Percentiles rank a stretch among this genome's conserved stretches.
Conservation (phyloP, 805 yeast genomes). For the Pichia rugopelliculosa region DNA sequence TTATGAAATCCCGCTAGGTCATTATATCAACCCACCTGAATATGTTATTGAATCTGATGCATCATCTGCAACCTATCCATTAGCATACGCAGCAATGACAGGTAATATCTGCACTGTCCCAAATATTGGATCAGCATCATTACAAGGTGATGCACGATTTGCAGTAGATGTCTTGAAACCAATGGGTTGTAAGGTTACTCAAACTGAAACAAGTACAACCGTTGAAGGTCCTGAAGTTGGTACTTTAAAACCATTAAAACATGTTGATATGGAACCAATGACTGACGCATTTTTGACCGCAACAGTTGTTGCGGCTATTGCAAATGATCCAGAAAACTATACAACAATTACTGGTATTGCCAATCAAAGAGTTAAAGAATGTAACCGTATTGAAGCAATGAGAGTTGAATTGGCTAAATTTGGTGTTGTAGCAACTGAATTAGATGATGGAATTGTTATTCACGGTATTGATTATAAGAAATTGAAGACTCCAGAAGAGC, state of each 20-base stretch:
- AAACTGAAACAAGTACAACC: constrained; percentile 79
- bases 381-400: constrained; percentile 96
- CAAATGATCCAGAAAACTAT: constrained; percentile 44
- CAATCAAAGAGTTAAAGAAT: constrained; percentile 95
- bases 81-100: constrained; percentile 95
- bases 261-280: constrained; percentile 98
- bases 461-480: constrained; percentile 52
- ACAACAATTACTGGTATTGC: constrained; percentile 94
- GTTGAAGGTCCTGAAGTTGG: constrained; percentile 84
- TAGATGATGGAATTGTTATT: constrained; percentile 88
- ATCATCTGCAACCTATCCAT: constrained; percentile 94
- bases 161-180: constrained; percentile 88
- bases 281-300: constrained; percentile 98
- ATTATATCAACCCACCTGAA: constrained; percentile 70
- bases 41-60: constrained; percentile 96
- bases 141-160: constrained; percentile 96
- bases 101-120: constrained; percentile 92
- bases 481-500: constrained; percentile 49
- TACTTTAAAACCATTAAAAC: constrained; percentile 55
- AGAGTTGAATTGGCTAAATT: constrained; percentile 78
- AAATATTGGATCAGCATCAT: constrained; percentile 82
- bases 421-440: constrained; percentile 78
- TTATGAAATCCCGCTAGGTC: constrained; percentile 82
- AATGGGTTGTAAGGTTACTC: constrained; percentile 90
- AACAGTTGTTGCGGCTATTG: constrained; percentile 89